These are phyloP conservation scores for Naganishia liquefaciens DNA, from an alignment of 1,284 basidiomycete species.

Conservation along the genomic window DNA sequence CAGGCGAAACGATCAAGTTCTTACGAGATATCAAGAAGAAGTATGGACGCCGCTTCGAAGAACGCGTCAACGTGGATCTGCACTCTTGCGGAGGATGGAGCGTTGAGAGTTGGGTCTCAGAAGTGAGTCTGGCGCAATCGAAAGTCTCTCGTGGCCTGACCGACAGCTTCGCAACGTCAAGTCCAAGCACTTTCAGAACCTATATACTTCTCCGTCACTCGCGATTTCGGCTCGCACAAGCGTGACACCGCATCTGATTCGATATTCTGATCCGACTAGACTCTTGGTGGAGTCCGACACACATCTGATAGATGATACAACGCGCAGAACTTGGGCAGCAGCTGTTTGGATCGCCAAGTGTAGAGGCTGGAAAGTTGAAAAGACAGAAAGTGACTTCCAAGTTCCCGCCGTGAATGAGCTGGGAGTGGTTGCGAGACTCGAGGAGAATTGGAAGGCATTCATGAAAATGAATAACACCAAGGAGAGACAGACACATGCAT, in stretches of 20 bases:
- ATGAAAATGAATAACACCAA: conserved; percentile 34
- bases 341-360: conserved; percentile 45
- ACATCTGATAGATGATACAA: conserved; percentile 43
- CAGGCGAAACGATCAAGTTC: conserved; percentile 51
- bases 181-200: conserved; percentile 46
- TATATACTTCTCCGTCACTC: conserved; percentile 55
- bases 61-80: conserved; percentile 51
- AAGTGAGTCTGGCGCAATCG: conserved; percentile 35
- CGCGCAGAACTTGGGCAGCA: conserved; percentile 47
- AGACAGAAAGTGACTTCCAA: conserved; percentile 32
- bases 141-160: not conserved
- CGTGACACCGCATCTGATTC: conserved; percentile 46
- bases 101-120: conserved; percentile 42
- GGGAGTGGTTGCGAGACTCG: conserved; percentile 41
- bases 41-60: conserved; percentile 40
- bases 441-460: conserved; percentile 54
- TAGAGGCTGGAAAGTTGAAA: conserved; percentile 46
- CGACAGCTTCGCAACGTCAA: not conserved
- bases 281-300: conserved; percentile 55
- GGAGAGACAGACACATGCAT: no score
- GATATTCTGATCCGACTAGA: conserved; percentile 44
- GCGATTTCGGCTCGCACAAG: conserved; percentile 52
- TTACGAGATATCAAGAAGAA: conserved; percentile 42
- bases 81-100: conserved; percentile 53
- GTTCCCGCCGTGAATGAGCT: conserved; percentile 24